Conservation (phyloP, 2,329 filamentous ascomycete species). For the Paracoccidioides lutzii region DNA sequence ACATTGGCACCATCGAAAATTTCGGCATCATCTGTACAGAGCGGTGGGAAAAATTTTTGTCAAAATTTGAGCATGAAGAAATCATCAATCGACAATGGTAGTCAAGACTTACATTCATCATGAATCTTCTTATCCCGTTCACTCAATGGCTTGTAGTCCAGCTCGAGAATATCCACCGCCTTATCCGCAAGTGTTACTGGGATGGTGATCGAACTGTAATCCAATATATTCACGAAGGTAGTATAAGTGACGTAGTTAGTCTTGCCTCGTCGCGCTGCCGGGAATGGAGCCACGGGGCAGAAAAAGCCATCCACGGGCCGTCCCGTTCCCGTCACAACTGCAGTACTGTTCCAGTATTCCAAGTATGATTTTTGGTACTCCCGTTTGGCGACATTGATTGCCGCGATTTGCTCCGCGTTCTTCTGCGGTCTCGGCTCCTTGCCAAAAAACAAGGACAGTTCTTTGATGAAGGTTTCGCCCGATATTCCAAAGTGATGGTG, state of each 20-base stretch:
- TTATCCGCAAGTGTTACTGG: slow-evolving; percentile 45
- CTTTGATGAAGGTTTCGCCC: slow-evolving; percentile 40
- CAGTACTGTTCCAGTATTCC: slow-evolving; percentile 51
- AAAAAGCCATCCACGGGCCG: slow-evolving; percentile 42
- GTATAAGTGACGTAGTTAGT: slow-evolving; percentile 38
- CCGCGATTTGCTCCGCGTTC: slow-evolving; percentile 33
- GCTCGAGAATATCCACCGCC: slow-evolving; percentile 32
- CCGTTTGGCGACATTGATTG: slow-evolving; percentile 41
- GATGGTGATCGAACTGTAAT: slow-evolving; percentile 43
- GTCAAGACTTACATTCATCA: slow-evolving; percentile 34
- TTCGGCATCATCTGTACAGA: slow-evolving; percentile 34
- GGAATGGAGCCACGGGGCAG: slow-evolving; percentile 30
- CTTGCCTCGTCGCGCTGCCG: slow-evolving; percentile 28
- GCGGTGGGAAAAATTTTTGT: neutral
- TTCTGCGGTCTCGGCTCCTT: slow-evolving; percentile 21
- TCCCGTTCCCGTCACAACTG: slow-evolving; percentile 35
- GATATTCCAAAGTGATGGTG: slow-evolving; percentile 40
- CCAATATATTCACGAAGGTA: slow-evolving; percentile 40
- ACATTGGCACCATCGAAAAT: slow-evolving; percentile 38
- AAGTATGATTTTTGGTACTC: slow-evolving; percentile 46
- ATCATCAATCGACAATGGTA: neutral
- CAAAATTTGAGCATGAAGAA: neutral
- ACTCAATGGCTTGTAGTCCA: slow-evolving; percentile 26
- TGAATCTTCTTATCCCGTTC: slow-evolving; percentile 33
- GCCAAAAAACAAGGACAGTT: slow-evolving; percentile 28